Conservation (phyloP, 1,284 basidiomycete genomes). For the Ustilago bromivora region DNA sequence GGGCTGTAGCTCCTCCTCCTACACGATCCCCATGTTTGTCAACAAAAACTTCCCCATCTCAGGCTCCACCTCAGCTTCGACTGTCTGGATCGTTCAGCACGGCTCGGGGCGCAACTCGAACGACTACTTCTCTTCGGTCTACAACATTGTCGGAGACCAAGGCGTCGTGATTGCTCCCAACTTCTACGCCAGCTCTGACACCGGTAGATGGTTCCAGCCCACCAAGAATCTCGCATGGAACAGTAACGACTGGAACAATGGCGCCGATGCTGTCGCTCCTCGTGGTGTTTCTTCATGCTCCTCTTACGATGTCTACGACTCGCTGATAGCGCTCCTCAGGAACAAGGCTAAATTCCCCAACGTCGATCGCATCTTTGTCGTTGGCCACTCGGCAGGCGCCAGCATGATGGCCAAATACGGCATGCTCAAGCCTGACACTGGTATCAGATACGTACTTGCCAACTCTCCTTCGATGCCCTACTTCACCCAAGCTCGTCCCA, state of each 20-base stretch:
- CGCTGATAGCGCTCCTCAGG: slow-evolving; percentile 30
- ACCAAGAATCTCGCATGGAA: slow-evolving; percentile 29
- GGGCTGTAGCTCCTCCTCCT: slow-evolving; percentile 11
- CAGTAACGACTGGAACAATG: slow-evolving; percentile 31
- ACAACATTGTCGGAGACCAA: slow-evolving; percentile 37
- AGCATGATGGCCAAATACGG: slow-evolving; percentile 48
- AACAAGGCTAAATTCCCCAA: slow-evolving; percentile 44
- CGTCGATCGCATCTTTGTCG: slow-evolving; percentile 35
- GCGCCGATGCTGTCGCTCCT: slow-evolving; percentile 38
- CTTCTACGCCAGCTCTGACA: slow-evolving; percentile 30
- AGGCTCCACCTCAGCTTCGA: slow-evolving; percentile 14
- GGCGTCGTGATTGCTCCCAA: slow-evolving; percentile 45
- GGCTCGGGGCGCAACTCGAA: slow-evolving; percentile 46
- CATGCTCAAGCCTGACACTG: slow-evolving; percentile 26
- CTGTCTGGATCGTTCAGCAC: slow-evolving; percentile 53
- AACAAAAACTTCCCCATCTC: slow-evolving; percentile 41
- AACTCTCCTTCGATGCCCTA: slow-evolving; percentile 55
- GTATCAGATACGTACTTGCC: slow-evolving; percentile 39
- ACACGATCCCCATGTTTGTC: slow-evolving; percentile 49
- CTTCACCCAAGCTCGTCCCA: slow-evolving; percentile 50
- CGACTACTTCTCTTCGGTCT: slow-evolving; percentile 43
- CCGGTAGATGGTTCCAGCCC: slow-evolving; percentile 34
- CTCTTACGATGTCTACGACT: slow-evolving; percentile 53
- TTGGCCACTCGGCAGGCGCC: slow-evolving; percentile 53
- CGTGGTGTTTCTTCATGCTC: slow-evolving; percentile 26